Evolutionary conservation across 352 stramenopile species (phyloP), one percentile per base, ranked within the genome.

Genomic region (Globisporangium paddicum): DNA sequence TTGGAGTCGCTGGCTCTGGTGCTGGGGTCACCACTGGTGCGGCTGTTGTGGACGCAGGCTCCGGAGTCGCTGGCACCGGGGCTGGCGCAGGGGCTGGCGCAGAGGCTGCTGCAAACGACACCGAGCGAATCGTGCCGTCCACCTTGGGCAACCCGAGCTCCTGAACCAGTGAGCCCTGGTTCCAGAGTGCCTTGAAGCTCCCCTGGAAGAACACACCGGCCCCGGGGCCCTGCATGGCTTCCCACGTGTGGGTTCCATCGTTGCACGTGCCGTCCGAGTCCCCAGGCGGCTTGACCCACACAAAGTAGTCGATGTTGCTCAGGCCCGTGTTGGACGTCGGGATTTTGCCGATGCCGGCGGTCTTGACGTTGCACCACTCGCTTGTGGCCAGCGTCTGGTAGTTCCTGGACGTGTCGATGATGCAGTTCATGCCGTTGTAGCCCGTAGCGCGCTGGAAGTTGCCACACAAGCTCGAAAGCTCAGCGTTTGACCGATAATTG

Each of bases 251-350:
- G 2, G 58, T 47, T 2, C 41, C 54, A 3, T 56, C 59, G 13
- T 37, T 62, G 58, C 82, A 91, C 48, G 52, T 62, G 49, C 82
- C 82, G 51, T 91, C 82, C 32, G 71, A 84, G 64, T 92, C 77
- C 55, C 82, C 79, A 37, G 73, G 77, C 19, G 68, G 66, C 55
- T 92, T 91, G 49, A 88, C 71, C 75, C 77, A 91, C 66, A 89
- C 68, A 26, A 82, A 89, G 64, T 89, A 89, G 64, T 89, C 79
- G 2, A 91, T 51, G 52, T 85, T 82, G 3, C 44, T 32, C 38
- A 73, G 58, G 0, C 72, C 70, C 2, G 79, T 89, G 28, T 81
- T 57, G 10, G 61, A 70, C 1, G 79, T 87, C 1, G 75, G 76
- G 14, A 72, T 73, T 2, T 64, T 26, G 8, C 78, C 78, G 37